Evolutionary conservation across 331 rosid genomes (phyloP).

Genomic region (Telfairia occidentalis): DNA sequence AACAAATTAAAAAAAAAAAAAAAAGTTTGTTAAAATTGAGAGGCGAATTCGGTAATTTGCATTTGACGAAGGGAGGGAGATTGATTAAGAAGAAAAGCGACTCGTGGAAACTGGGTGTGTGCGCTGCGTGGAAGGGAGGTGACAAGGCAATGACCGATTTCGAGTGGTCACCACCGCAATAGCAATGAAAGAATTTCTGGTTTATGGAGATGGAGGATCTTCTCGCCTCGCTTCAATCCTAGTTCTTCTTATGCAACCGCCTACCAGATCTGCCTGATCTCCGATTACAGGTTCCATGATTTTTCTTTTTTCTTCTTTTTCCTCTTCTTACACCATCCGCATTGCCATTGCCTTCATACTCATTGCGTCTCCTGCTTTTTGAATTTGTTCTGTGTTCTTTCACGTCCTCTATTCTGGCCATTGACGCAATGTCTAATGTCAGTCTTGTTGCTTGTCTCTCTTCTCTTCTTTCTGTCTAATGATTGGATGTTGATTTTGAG

Average conservation of each 20-base stretch:
- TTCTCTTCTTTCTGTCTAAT: background rate
- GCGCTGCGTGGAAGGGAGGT: slow-evolving; percentile 44
- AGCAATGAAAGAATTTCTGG: background rate
- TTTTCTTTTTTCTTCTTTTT: background rate
- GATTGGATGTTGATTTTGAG: background rate
- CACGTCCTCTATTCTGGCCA: background rate
- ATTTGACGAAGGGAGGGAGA: background rate
- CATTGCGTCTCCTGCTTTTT: background rate
- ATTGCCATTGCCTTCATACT: slow-evolving; percentile 9
- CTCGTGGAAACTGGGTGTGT: slow-evolving; percentile 34
- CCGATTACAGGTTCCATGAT: slow-evolving; percentile 7
- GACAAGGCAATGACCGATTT: slow-evolving; percentile 25
- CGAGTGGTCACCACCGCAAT: slow-evolving; percentile 3
- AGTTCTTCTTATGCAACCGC: background rate
- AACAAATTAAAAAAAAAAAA: too few relatives aligned
- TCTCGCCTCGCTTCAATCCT: background rate
- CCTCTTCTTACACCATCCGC: background rate
- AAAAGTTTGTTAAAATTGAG: background rate
- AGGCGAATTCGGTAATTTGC: slow-evolving; percentile 39
- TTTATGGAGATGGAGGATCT: slow-evolving; percentile 34
- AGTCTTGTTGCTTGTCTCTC: background rate
- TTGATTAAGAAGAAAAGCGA: too few relatives aligned
- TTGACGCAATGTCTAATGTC: background rate
- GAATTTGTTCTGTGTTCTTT: background rate
- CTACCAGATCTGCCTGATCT: background rate